Base-by-base conservation (phyloP, 139 green algal genomes). In the Chlorella sp. region DNA sequence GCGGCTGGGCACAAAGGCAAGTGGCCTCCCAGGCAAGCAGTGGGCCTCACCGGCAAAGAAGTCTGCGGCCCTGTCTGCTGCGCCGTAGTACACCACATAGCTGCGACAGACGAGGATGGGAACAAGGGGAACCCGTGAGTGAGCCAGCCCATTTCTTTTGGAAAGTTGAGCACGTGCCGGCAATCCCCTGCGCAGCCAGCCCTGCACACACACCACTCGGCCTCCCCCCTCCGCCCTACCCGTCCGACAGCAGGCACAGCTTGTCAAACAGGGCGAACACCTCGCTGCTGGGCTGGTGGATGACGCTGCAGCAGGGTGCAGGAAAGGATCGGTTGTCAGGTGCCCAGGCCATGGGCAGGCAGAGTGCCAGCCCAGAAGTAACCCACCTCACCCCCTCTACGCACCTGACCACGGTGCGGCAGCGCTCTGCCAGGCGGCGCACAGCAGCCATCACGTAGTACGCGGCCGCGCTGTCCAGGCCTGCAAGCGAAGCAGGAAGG, bases 271-370 rank as follows among this genome's bases (percentile, higher is more conserved):
- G 74, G 2, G 88, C 87, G 72, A 93, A 94, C 64, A 80, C 69
- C 81, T 94, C 91, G 4, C 85, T 90, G 70, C 81, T 88, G 34
- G 92, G 92, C 88, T 95, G 92, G 84, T 95, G 92, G 84, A 95
- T 93, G 62, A 93, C 90, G 41, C 76, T 82, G 76, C 76, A 34
- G 73, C 7, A 1, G 28, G 30, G 14, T 5, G n/a, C 6, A 14
- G 14, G 38, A 51, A 54, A 5, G 34, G 69, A 48, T 14, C 3
- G 3, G 17, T 19, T 8, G 46, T 54, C 11, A 8, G 11, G 46
- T 11, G 46, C 11, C 11, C 46, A 54, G 46, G 11, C 46, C 11
- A 11, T 54, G 46, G 8, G 8, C n/a, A n/a, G n/a, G n/a, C n/a
- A n/a, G n/a, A n/a, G n/a, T n/a, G n/a, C n/a, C n/a, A n/a, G n/a